Conservation (phyloP, 305 asterid species). For the Salvia sclarea region DNA sequence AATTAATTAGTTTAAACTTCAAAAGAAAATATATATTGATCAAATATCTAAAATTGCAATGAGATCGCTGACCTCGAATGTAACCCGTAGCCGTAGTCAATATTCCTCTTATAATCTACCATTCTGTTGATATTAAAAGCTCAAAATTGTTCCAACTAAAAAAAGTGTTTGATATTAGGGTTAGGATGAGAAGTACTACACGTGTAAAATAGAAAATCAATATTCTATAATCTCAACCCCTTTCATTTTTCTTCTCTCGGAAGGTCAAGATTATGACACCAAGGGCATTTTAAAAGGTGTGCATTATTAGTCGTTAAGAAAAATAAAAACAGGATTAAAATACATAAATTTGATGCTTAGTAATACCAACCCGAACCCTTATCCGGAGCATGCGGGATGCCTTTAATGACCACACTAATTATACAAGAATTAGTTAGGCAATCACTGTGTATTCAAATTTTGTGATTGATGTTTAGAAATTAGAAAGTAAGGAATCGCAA, state of each 20-base stretch:
- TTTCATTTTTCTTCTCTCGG: background rate
- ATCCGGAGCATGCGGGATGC: slow-evolving; percentile 28
- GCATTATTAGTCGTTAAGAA: background rate
- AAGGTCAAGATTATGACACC: background rate
- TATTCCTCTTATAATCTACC: background rate
- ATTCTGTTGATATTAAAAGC: background rate
- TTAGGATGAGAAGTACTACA: background rate
- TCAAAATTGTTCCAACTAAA: background rate
- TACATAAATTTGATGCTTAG: background rate
- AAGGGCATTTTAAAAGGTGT: background rate
- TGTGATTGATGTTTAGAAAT: background rate
- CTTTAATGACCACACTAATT: slow-evolving; percentile 21
- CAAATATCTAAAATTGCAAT: background rate
- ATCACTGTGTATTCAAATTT: background rate
- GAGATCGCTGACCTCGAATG: background rate
- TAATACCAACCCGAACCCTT: slow-evolving; percentile 24
- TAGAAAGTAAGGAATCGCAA: background rate
- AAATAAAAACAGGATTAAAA: background rate
- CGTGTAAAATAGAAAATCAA: no score
- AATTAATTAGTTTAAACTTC: background rate
- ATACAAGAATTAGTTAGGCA: slow-evolving; percentile 4
- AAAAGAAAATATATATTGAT: background rate
- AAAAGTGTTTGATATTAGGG: background rate
- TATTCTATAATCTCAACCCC: background rate
- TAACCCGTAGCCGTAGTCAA: background rate